Evolutionary conservation across 768 basidiomycete species (phyloP), one percentile per base, ranked within the genome.

Genomic region (Fomitopsis serialis): DNA sequence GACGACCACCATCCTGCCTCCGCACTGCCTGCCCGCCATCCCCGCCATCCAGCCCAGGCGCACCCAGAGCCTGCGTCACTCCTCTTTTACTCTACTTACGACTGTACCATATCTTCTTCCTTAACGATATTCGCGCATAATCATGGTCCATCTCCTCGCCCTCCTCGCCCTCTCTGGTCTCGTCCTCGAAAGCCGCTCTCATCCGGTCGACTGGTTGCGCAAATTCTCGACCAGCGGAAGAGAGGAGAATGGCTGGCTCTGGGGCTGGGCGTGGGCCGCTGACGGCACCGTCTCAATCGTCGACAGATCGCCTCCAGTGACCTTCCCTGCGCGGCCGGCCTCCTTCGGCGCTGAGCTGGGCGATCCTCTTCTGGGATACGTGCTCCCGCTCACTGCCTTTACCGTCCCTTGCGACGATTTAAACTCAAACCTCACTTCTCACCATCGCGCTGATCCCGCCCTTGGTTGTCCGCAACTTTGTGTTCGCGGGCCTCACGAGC

Each of bases 281-380:
- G 72, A 72, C 54, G 72, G 69, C 49, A 68, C 67, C 24, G 87
- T 91, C 54, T 84, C 88, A 23, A 74, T 92, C 55, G 84, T 92
- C 35, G 89, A 92, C 70, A 81, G 82, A 54, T 75, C 80, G 4
- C 89, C 89, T 0, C 73, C 82, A 0, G 72, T 92, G 53, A 80
- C 79, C 2, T 92, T 88, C 64, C 73, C 75, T 45, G 87, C 91
- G 6, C 77, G 89, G 46, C 73, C 74, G 70, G 90, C 90, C 50
- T 79, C 85, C 0, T 93, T 93, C 67, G 90, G 90, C 12, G 77
- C 79, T 22, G 84, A 88, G 56, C 81, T 90, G 42, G 73, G 68
- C 52, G 84, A 88, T 51, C 66, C 68, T 2, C 60, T 72, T 21
- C 59, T 70, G 13, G 70, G 70, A 36, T 70, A 72, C 58, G 69